Base-by-base conservation (phyloP, 768 basidiomycete genomes). In the Leccinellum luteum region DNA sequence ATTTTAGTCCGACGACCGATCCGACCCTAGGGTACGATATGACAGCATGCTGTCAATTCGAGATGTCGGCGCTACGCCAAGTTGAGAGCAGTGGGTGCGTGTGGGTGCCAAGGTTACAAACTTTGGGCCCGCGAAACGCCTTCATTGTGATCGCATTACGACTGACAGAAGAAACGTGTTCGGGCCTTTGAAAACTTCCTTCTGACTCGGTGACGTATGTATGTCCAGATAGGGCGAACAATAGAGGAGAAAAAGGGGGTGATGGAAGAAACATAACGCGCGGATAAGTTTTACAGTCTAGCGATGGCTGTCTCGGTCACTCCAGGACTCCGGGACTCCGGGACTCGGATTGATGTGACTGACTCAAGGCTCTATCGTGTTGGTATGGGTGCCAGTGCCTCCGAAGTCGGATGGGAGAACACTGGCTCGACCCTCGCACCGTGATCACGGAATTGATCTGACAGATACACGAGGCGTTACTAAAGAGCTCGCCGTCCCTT, bases 171-270 rank as follows among this genome's bases (percentile, higher is more conserved):
- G 10, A 41, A 41, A 41, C 38, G 38, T 41, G 38, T 41, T 8
- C 44, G 19, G 21, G 44, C 17, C 15, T 21, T 21, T 15, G 14
- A 27, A 17, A 28, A 15, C n/a, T n/a, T n/a, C n/a, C 14, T 48
- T 41, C 38, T 41, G 38, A 41, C 38, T 41, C 38, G n/a, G n/a
- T n/a, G n/a, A n/a, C n/a, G n/a, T n/a, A n/a, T n/a, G n/a, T 41
- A 30, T 8, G 41, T 57, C 61, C 43, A 28, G 34, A 63, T 52
- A 5, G 6, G 51, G 61, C 52, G 57, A 34, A 63, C 62, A 62
- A 62, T 62, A 56, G 56, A 3, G 17, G 32, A 27, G 6, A 13
- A 10, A 48, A 48, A 27, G 14, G 47, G n/a, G 45, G 23, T 17
- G 17, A 10, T 41, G n/a, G 38, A 12, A 41, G n/a, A 12, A 41